Percentiles rank a stretch among this genome's conserved stretches.
phyloP scores from a whole-genome alignment of 495 filamentous ascomycete species.

The Lindgomyces ingoldianus region DNA sequence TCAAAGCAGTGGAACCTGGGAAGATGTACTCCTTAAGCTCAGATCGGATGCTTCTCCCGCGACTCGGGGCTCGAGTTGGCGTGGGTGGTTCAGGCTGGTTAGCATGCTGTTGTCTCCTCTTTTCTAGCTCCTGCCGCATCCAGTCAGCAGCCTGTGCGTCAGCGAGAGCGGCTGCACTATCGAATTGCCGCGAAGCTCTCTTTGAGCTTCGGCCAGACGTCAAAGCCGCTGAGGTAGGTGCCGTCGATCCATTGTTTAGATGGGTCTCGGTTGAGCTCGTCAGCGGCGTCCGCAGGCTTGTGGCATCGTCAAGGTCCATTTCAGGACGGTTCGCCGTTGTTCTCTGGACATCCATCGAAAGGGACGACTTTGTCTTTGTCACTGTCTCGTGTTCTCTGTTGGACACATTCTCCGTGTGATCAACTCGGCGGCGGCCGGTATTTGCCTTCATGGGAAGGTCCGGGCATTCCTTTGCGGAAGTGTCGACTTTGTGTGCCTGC shows the following conservation, averaged over 20 bases:
- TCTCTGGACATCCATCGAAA: constrained; percentile 23
- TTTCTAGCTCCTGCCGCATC: constrained; percentile 44
- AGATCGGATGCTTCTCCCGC: constrained; percentile 35
- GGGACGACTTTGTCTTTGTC: constrained; percentile 16
- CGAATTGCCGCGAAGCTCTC: constrained; percentile 37
- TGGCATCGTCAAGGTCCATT: constrained; percentile 35
- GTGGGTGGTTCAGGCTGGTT: constrained; percentile 14
- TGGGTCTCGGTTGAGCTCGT: constrained; percentile 40
- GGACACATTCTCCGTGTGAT: background rate
- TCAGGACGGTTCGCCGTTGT: constrained; percentile 20
- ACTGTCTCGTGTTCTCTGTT: constrained; percentile 1
- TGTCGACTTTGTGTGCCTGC: constrained; percentile 13
- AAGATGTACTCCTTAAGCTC: constrained; percentile 42
- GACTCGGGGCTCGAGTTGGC: constrained; percentile 29
- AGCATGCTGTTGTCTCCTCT: constrained; percentile 29
- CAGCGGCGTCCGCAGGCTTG: constrained; percentile 34
- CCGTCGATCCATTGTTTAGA: constrained; percentile 40
- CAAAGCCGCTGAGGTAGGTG: constrained; percentile 42
- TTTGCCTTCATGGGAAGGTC: constrained; percentile 28
- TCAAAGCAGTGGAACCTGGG: constrained; percentile 27
- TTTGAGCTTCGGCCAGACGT: constrained; percentile 45
- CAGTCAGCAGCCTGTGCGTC: constrained; percentile 40
- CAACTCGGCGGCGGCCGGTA: constrained; percentile 30
- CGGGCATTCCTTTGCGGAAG: constrained; percentile 11
- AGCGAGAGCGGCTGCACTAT: constrained; percentile 30